These are phyloP conservation scores for Phytophthora lateralis DNA, from an alignment of 352 stramenopile species.

Conservation along the genomic window DNA sequence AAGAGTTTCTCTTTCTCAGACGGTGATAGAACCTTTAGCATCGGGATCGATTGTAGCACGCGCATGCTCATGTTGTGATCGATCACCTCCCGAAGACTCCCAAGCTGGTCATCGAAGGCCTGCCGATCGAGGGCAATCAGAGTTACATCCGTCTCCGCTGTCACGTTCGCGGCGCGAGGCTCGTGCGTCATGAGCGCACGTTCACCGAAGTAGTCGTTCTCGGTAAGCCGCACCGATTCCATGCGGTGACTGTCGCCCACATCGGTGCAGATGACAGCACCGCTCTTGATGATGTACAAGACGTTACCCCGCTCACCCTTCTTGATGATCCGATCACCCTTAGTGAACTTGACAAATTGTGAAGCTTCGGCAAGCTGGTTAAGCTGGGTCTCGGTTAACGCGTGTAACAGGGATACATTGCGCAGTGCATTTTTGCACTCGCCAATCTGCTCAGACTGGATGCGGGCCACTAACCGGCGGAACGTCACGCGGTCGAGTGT, in stretches of 20 bases:
- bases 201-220: slow-evolving; percentile 94
- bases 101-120: slow-evolving; percentile 93
- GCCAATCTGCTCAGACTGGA: slow-evolving; percentile 63
- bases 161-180: slow-evolving; percentile 89
- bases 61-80: slow-evolving; percentile 88
- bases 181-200: slow-evolving; percentile 90
- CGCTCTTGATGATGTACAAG: slow-evolving; percentile 89
- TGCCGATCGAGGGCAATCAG: slow-evolving; percentile 91
- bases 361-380: slow-evolving; percentile 65
- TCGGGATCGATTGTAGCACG: slow-evolving; percentile 72
- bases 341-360: slow-evolving; percentile 69
- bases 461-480: slow-evolving; percentile 81
- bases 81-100: slow-evolving; percentile 91
- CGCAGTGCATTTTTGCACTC: slow-evolving; percentile 71
- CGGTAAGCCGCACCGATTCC: slow-evolving; percentile 44
- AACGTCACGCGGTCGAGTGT: slow-evolving; percentile 89
- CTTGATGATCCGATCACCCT: slow-evolving; percentile 81
- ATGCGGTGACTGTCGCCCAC: slow-evolving; percentile 48
- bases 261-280: slow-evolving; percentile 65
- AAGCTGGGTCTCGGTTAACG: slow-evolving; percentile 64
- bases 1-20: slow-evolving; percentile 75
- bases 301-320: slow-evolving; percentile 83
- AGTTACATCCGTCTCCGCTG: slow-evolving; percentile 69
- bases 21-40: slow-evolving; percentile 69
- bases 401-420: slow-evolving; percentile 59